Conservation (phyloP, 495 filamentous ascomycete species). For the Tuber calosporum region DNA sequence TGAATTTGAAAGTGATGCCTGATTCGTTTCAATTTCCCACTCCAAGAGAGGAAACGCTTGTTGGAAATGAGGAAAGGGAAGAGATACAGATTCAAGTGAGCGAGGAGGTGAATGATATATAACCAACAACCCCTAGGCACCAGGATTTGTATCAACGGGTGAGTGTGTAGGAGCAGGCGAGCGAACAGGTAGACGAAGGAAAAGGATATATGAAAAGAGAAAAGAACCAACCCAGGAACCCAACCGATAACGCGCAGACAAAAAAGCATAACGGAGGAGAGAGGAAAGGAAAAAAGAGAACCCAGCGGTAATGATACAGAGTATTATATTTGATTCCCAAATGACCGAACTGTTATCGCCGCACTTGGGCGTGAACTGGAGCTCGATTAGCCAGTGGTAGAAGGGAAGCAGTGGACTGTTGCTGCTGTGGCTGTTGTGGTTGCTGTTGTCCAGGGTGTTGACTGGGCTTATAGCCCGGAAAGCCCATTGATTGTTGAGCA, state of each 20-base stretch:
- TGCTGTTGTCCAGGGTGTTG: conserved; percentile 28
- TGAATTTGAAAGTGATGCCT: background rate
- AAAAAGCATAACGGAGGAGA: background rate
- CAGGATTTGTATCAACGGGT: background rate
- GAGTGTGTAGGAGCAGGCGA: background rate
- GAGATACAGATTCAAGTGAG: background rate
- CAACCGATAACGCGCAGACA: background rate
- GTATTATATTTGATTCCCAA: background rate
- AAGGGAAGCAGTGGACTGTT: conserved; percentile 7
- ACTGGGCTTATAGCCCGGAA: background rate
- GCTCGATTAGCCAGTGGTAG: background rate
- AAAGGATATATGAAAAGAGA: conserved; percentile 1
- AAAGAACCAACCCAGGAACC: background rate
- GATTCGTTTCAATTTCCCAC: background rate
- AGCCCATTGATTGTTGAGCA: conserved; percentile 14
- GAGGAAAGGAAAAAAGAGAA: background rate
- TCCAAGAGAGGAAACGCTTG: background rate
- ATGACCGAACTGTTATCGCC: background rate
- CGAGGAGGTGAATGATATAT: conserved; percentile 1
- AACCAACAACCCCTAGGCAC: background rate
- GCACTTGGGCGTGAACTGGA: background rate
- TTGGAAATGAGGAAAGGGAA: background rate
- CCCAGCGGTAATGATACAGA: background rate
- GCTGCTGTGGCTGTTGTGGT: conserved; percentile 31
- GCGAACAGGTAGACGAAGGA: background rate